phyloP scores from a whole-genome alignment of 371 early-diverging fungal species.

The Rhizomucor pusillus region DNA sequence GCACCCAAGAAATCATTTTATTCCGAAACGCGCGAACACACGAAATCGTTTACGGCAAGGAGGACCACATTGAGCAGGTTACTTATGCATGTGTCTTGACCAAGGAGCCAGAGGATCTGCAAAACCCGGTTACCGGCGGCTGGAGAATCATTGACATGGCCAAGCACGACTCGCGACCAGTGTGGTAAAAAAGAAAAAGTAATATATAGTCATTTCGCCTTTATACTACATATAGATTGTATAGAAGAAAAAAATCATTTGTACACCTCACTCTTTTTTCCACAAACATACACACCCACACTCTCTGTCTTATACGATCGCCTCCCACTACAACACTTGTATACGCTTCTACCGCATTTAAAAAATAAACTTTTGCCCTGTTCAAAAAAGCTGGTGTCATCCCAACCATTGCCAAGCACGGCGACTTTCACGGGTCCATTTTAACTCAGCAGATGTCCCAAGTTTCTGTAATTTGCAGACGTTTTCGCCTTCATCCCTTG shows the following conservation, averaged over 20 bases:
- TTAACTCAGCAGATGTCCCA: no score
- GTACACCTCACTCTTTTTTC: slow-evolving; percentile 1
- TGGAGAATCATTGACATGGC: slow-evolving; percentile 93
- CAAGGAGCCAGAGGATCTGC: slow-evolving; percentile 81
- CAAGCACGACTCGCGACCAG: slow-evolving; percentile 70
- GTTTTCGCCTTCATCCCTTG: background rate
- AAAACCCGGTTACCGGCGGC: slow-evolving; percentile 85
- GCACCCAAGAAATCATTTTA: slow-evolving; percentile 92
- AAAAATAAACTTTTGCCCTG: no score
- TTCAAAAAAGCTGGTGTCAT: no score
- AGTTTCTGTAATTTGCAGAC: no score
- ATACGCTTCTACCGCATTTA: no score
- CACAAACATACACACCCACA: no score
- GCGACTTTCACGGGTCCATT: no score
- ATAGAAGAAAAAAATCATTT: no score
- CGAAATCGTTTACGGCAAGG: slow-evolving; percentile 85
- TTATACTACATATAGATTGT: slow-evolving; percentile 2
- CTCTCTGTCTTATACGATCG: background rate
- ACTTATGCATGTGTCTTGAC: slow-evolving; percentile 89
- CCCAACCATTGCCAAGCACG: no score
- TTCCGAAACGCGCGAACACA: slow-evolving; percentile 84
- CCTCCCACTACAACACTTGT: no score
- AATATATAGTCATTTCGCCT: background rate
- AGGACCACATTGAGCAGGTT: slow-evolving; percentile 87
- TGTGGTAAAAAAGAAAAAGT: slow-evolving; percentile 64